Evolutionary conservation across 2,329 filamentous ascomycete genomes (phyloP).

Genomic region (Pezicula radicicola): DNA sequence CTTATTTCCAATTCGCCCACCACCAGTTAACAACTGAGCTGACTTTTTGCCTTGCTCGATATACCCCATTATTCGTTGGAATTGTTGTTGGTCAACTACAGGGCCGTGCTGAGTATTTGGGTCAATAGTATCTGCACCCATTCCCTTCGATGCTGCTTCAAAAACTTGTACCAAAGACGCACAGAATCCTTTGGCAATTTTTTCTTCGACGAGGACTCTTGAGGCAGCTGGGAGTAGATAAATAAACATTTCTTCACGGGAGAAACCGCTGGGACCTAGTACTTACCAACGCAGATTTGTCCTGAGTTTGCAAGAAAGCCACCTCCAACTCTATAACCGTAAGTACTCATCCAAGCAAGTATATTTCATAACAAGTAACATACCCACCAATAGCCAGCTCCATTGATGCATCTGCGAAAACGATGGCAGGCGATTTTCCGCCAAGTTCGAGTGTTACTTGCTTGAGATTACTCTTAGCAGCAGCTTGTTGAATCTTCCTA

Average conservation of each 20-base stretch:
- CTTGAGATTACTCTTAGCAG: conserved; percentile 37
- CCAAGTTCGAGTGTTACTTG: conserved; percentile 38
- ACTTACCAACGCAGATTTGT: conserved; percentile 60
- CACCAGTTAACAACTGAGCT: conserved; percentile 57
- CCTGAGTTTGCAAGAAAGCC: conserved; percentile 67
- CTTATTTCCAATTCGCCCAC: conserved; percentile 57
- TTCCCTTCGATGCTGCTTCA: conserved; percentile 23
- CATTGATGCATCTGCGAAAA: conserved; percentile 40
- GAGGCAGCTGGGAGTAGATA: conserved; percentile 50
- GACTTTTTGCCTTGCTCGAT: conserved; percentile 62
- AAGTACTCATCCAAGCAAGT: not conserved
- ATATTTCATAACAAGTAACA: not conserved
- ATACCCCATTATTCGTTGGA: conserved; percentile 61
- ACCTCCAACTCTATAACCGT: conserved; percentile 27
- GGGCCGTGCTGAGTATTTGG: conserved; percentile 55
- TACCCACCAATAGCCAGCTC: conserved; percentile 39
- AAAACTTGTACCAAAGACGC: conserved; percentile 37
- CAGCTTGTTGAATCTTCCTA: conserved; percentile 35
- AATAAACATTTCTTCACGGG: too few species aligned
- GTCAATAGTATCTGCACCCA: conserved; percentile 17
- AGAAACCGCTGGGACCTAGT: not conserved
- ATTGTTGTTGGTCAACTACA: conserved; percentile 52
- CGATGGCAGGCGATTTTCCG: conserved; percentile 38
- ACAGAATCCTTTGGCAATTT: conserved; percentile 49
- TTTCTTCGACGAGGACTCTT: conserved; percentile 62